Evolutionary conservation across 1,139 yeast genomes (phyloP).

Genomic region (Blastobotrys aristatus): DNA sequence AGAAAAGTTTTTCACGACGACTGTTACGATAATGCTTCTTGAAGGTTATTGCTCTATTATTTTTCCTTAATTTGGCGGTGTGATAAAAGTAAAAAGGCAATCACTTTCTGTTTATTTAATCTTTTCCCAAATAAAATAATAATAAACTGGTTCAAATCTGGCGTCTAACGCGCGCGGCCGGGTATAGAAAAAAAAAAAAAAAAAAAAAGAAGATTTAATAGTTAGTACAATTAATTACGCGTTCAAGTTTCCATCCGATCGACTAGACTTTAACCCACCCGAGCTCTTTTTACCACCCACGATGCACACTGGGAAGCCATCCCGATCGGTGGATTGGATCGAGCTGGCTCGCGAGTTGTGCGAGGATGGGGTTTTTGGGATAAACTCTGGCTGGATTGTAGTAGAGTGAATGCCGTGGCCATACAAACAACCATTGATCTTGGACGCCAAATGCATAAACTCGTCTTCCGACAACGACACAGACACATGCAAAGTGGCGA

Average conservation of each 20-base stretch:
- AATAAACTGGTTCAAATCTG: too few species aligned
- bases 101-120: not conserved
- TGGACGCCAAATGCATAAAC: conserved; percentile 66
- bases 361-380: not conserved
- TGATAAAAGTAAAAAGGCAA: not conserved
- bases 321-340: not conserved
- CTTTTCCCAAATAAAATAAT: too few species aligned
- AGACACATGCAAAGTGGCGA: conserved; percentile 87
- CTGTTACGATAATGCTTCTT: not conserved
- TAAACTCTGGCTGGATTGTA: conserved; percentile 89
- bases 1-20: not conserved
- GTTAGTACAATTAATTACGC: not conserved
- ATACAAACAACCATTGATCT: conserved; percentile 75
- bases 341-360: conserved; percentile 1
- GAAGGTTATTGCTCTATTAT: not conserved
- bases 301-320: conserved; percentile 4
- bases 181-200: not conserved
- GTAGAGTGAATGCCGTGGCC: conserved; percentile 86
- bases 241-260: not conserved
- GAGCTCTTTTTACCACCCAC: conserved; percentile 11
- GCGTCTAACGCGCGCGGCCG: too few species aligned
- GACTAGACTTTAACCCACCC: conserved; percentile 9
- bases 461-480: conserved; percentile 57
- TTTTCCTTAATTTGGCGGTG: not conserved
- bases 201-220: not conserved